Percentiles rank a stretch among this genome's conserved stretches.
phyloP scores from a whole-genome alignment of 2,329 filamentous ascomycete species.

The Mariannaea elegans region DNA sequence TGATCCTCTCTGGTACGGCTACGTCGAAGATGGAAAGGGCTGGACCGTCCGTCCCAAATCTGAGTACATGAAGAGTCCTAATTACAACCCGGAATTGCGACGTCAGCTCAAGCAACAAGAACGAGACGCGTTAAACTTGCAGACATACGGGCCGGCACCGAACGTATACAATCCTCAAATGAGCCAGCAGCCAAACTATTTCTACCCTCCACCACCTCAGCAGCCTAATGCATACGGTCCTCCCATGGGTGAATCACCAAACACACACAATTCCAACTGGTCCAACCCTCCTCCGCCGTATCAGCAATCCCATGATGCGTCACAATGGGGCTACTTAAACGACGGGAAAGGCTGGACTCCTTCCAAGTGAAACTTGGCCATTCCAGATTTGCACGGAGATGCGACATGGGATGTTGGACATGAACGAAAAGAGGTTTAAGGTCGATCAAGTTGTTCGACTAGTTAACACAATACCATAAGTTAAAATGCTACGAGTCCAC shows the following conservation, averaged over 20 bases:
- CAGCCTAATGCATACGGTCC: neutral
- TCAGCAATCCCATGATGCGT: neutral
- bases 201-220: neutral
- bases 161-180: neutral
- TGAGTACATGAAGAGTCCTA: constrained; percentile 5
- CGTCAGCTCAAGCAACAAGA: neutral
- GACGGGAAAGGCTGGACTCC: neutral
- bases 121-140: neutral
- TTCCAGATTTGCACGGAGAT: too few relatives aligned
- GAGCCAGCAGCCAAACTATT: neutral
- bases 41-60: constrained; percentile 12
- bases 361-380: neutral
- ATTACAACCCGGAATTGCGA: constrained; percentile 7
- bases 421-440: too few relatives aligned
- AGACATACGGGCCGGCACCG: neutral
- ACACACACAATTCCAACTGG: neutral
- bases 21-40: constrained; percentile 7
- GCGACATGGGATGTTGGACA: too few relatives aligned
- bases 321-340: neutral
- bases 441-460: too few relatives aligned
- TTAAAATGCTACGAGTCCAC: too few relatives aligned
- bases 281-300: neutral
- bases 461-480: too few relatives aligned
- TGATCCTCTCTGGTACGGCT: constrained; percentile 10
- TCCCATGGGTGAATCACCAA: neutral